Evolutionary conservation across 371 early-diverging fungal species (phyloP), one percentile per base, ranked within the genome.

Genomic region (Coemansia sp.): DNA sequence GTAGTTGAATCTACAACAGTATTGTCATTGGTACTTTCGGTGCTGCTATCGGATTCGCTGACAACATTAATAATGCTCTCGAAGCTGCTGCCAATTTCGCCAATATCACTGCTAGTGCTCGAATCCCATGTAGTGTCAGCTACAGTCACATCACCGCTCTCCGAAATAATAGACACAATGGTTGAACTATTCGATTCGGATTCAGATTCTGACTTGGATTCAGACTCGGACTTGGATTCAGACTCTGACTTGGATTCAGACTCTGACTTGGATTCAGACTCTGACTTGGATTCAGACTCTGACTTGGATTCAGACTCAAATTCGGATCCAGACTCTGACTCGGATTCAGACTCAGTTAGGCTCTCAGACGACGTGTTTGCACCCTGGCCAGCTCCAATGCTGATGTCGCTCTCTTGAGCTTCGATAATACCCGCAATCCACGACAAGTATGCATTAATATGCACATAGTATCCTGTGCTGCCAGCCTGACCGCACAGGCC

Each of bases 391-490:
- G 21, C 25, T 25, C 53, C 37, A 18, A 67, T 37, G 0, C 67
- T 23, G 18, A 81, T 55, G 8, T 52, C 68, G 1, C 20, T 53
- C 9, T 47, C 55, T 1, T 33, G n/a, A 14, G 79, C 56, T 4
- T 39, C 50, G 2, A 68, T 60, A 9, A 52, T 30, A 1, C 54
- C 30, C 1, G 67, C 42, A 25, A 82, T 77, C 75, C 77, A 82
- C n/a, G 37, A 20, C 5, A 80, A 23, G 23, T 77, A 82, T 12
- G 71, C 56, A 2, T 59, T n/a, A 4, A 68, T 64, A n/a, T 65
- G 71, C 1, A 72, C 80, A 40, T 82, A 81, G 3, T 44, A 72
- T 0, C 81, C 81, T 5, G 64, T 64, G 52, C 81, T 56, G 1
- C 65, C 72, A 0, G 53, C 28, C 21, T 77, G 67, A 3, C 68